These are phyloP conservation scores for Russula sp. DNA, from an alignment of 768 basidiomycete species.

Conservation along the genomic window DNA sequence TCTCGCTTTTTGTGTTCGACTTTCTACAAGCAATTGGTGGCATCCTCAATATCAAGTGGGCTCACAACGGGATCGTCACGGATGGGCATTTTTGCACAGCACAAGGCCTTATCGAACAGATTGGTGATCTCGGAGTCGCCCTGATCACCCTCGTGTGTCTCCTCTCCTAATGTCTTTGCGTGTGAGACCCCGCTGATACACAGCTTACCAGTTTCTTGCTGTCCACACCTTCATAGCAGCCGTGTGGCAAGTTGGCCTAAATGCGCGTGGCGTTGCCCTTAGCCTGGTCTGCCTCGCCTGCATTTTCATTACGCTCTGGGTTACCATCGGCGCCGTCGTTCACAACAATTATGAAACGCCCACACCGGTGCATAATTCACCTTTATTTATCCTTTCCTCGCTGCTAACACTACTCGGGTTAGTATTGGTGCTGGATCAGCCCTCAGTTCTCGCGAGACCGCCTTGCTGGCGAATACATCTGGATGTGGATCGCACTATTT, in stretches of 20 bases:
- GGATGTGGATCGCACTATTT: background rate
- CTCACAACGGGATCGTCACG: conserved; percentile 38
- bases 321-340: conserved; percentile 35
- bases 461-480: conserved; percentile 29
- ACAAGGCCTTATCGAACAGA: conserved; percentile 43
- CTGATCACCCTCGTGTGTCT: conserved; percentile 43
- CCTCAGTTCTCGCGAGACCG: conserved; percentile 35
- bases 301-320: conserved; percentile 37
- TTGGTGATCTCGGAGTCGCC: conserved; percentile 45
- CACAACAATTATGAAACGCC: conserved; percentile 36
- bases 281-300: conserved; percentile 11
- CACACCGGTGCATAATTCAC: conserved; percentile 36
- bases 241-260: conserved; percentile 39
- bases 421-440: conserved; percentile 48
- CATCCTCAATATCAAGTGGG: conserved; percentile 41
- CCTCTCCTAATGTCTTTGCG: background rate
- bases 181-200: conserved; percentile 30
- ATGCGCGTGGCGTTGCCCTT: conserved; percentile 34
- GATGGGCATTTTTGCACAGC: conserved; percentile 39
- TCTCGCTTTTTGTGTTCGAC: conserved; percentile 37
- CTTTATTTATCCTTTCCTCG: background rate
- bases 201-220: conserved; percentile 34
- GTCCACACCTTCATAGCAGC: conserved; percentile 43
- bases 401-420: conserved; percentile 11
- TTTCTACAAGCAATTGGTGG: conserved; percentile 42